phyloP scores from a whole-genome alignment of 2,329 filamentous ascomycete species.

The Sclerotinia sclerotiorum region DNA sequence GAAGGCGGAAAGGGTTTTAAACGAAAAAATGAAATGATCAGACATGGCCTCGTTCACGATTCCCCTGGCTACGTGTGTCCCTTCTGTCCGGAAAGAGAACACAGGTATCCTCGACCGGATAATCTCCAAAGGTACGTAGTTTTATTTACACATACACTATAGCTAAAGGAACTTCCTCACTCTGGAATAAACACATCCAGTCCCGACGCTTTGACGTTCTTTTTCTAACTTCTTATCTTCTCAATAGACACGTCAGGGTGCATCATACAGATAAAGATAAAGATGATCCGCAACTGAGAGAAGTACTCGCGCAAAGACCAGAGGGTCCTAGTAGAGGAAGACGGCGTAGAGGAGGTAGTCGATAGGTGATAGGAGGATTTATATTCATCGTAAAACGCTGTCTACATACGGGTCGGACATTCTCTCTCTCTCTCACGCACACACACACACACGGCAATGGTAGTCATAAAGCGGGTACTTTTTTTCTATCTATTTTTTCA shows the following conservation, averaged over 20 bases:
- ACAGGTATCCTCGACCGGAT: conserved; percentile 92
- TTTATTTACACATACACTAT: no score
- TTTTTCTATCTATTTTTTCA: background rate
- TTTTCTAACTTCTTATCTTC: conserved; percentile 8
- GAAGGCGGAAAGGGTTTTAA: conserved; percentile 69
- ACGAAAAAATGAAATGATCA: conserved; percentile 71
- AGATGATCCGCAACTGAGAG: conserved; percentile 76
- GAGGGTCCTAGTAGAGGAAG: conserved; percentile 82
- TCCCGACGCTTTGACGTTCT: background rate
- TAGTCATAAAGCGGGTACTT: conserved; percentile 1
- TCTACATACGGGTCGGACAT: background rate
- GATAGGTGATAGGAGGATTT: background rate
- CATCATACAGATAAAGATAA: conserved; percentile 89
- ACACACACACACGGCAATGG: background rate
- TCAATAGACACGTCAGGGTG: conserved; percentile 78
- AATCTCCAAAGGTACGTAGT: conserved; percentile 80
- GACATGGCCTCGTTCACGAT: conserved; percentile 83
- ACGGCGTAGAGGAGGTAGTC: conserved; percentile 53
- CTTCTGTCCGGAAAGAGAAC: conserved; percentile 90
- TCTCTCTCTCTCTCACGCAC: background rate
- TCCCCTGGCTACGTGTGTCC: conserved; percentile 95
- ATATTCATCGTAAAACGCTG: background rate
- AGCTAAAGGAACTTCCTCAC: no score
- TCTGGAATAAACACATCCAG: no score
- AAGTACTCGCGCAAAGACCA: conserved; percentile 81